A percentile compares a stretch with the other conserved stretches of the same genome.
These are phyloP conservation scores for Lachnellula subtilissima DNA, from an alignment of 2,329 filamentous ascomycete genomes.

Conservation along the genomic window DNA sequence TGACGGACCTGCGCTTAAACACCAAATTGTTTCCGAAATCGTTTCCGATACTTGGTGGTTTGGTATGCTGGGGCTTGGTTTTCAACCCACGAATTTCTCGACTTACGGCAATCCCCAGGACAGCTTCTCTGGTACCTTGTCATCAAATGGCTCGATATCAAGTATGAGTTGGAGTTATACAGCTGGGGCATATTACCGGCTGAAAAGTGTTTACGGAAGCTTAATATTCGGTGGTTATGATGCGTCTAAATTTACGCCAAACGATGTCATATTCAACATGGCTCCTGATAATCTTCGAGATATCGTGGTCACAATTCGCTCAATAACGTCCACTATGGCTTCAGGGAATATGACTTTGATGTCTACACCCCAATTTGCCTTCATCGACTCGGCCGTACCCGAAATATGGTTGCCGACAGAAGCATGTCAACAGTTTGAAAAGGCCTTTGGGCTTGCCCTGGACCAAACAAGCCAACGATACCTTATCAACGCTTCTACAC, in stretches of 20 bases:
- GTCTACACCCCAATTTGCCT: slow-evolving; percentile 18
- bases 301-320: slow-evolving; percentile 36
- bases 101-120: slow-evolving; percentile 33
- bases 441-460: slow-evolving; percentile 30
- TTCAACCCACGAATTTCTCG: slow-evolving; percentile 37
- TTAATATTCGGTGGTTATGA: slow-evolving; percentile 40
- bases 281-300: slow-evolving; percentile 36
- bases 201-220: slow-evolving; percentile 33
- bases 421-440: slow-evolving; percentile 32
- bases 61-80: slow-evolving; percentile 38
- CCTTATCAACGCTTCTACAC: slow-evolving; percentile 26
- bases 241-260: slow-evolving; percentile 35
- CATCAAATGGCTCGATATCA: slow-evolving; percentile 33
- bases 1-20: slow-evolving; percentile 16
- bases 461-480: slow-evolving; percentile 29
- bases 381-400: slow-evolving; percentile 33
- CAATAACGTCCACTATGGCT: slow-evolving; percentile 30
- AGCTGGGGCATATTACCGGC: slow-evolving; percentile 37
- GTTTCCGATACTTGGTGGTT: slow-evolving; percentile 18
- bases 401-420: slow-evolving; percentile 32
- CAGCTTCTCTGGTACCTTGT: slow-evolving; percentile 35
- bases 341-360: slow-evolving; percentile 19
- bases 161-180: slow-evolving; percentile 41
- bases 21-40: slow-evolving; percentile 21
- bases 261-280: slow-evolving; percentile 37